Evolutionary conservation across 371 early-diverging fungal species (phyloP).

Genomic region (Mortierella sp.): DNA sequence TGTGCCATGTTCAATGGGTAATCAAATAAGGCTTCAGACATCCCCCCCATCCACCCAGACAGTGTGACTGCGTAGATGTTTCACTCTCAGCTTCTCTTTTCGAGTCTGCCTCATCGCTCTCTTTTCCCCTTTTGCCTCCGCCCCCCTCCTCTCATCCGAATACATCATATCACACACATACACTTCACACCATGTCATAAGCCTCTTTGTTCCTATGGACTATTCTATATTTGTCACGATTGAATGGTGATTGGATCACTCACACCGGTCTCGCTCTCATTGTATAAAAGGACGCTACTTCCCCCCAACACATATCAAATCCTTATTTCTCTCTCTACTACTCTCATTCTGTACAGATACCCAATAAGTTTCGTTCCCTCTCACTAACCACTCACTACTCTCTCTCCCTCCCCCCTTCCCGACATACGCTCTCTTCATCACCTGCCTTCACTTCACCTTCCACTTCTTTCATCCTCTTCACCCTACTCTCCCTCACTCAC

Average conservation of each 20-base stretch:
- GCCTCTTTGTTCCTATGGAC: neutral
- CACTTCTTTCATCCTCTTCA: neutral
- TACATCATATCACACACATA: no score
- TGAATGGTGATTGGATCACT: neutral
- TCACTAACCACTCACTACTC: constrained; percentile 5
- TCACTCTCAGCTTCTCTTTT: constrained; percentile 3
- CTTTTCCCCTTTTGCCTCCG: neutral
- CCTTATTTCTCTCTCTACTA: constrained; percentile 12
- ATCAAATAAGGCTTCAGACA: neutral
- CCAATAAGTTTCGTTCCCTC: neutral
- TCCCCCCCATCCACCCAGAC: neutral
- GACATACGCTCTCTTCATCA: neutral
- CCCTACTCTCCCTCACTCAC: neutral
- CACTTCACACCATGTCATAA: neutral
- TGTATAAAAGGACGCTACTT: neutral
- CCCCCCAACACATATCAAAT: neutral
- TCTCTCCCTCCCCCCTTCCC: neutral
- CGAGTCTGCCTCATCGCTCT: neutral
- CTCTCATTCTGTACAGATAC: neutral
- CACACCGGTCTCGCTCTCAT: neutral
- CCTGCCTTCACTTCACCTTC: neutral
- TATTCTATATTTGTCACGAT: constrained; percentile 8
- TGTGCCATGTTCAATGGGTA: neutral
- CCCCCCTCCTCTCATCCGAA: neutral
- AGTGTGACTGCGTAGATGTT: constrained; percentile 11